phyloP scores from a whole-genome alignment of 352 stramenopile species.

The Phytophthora cactorum region DNA sequence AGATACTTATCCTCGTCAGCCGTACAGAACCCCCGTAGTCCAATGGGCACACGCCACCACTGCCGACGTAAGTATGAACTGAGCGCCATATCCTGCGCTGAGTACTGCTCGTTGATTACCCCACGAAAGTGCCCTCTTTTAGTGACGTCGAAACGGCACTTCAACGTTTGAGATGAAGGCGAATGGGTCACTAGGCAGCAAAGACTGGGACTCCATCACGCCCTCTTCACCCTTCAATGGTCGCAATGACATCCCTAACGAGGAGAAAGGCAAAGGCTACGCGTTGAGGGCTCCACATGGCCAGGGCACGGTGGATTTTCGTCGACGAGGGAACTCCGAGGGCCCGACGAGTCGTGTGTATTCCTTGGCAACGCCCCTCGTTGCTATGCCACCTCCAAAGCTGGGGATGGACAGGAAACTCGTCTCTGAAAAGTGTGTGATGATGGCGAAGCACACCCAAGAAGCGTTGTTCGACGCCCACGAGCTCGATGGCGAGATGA shows the following conservation, averaged over 20 bases:
- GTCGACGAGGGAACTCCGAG: slow-evolving; percentile 32
- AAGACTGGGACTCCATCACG: slow-evolving; percentile 21
- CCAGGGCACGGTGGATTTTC: slow-evolving; percentile 5
- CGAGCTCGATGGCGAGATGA: slow-evolving; percentile 38
- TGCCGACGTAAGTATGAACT: slow-evolving; percentile 8
- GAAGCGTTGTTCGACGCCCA: slow-evolving; percentile 41
- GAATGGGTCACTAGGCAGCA: slow-evolving; percentile 6
- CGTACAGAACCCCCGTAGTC: slow-evolving; percentile 31
- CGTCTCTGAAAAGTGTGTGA: slow-evolving; percentile 46
- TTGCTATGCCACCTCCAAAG: slow-evolving; percentile 11
- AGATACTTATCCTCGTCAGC: slow-evolving; percentile 74
- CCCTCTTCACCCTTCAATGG: slow-evolving; percentile 2
- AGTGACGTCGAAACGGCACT: slow-evolving; percentile 22
- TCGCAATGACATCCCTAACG: not conserved
- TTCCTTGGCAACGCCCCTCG: slow-evolving; percentile 14
- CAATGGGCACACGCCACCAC: slow-evolving; percentile 17
- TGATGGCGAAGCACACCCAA: slow-evolving; percentile 41
- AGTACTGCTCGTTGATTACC: not conserved
- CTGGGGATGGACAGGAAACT: slow-evolving; percentile 14
- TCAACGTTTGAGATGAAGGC: slow-evolving; percentile 22
- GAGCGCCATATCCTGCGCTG: slow-evolving; percentile 1
- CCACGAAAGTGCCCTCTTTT: slow-evolving; percentile 3
- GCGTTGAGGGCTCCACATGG: slow-evolving; percentile 6
- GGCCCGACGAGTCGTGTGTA: slow-evolving; percentile 23
- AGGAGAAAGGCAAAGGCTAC: slow-evolving; percentile 12